phyloP scores from a whole-genome alignment of 345 rosid species.

The Firmiana major region DNA sequence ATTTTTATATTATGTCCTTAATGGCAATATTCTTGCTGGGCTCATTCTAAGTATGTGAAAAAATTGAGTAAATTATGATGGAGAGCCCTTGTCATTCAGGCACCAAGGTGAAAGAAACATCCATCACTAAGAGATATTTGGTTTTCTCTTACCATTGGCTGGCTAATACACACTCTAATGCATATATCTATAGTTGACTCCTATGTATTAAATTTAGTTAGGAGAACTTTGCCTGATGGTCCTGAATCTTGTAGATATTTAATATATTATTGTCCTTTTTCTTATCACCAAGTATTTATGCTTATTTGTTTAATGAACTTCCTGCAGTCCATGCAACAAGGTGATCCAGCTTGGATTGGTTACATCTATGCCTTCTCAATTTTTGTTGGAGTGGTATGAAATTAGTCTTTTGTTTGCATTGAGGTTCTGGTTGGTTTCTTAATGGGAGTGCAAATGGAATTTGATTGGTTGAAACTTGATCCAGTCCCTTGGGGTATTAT shows the following conservation, averaged over 20 bases:
- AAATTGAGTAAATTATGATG: not conserved
- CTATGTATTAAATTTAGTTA: not conserved
- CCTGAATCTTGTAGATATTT: not conserved
- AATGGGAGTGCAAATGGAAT: not conserved
- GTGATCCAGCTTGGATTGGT: slow-evolving; percentile 91
- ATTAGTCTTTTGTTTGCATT: slow-evolving; percentile 1
- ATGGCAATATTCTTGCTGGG: not conserved
- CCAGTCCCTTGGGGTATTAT: slow-evolving; percentile 86
- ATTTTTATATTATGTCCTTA: not conserved
- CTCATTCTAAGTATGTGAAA: not conserved
- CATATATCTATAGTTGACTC: not conserved
- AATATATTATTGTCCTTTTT: not conserved
- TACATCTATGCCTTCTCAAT: slow-evolving; percentile 88
- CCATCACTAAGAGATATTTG: not conserved
- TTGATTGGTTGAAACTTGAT: slow-evolving; percentile 22
- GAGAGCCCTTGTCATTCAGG: not conserved
- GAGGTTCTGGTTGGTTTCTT: not conserved
- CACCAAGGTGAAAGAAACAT: not conserved
- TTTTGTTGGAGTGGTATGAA: slow-evolving; percentile 93
- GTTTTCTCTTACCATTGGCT: not conserved
- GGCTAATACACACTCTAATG: not conserved
- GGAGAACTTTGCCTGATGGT: not conserved
- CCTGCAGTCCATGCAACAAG: slow-evolving; percentile 96
- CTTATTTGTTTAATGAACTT: slow-evolving; percentile 18
- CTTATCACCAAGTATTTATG: not conserved